Base-by-base conservation (phyloP, 176 grass and related monocot genomes). In the Secale cereale region DNA sequence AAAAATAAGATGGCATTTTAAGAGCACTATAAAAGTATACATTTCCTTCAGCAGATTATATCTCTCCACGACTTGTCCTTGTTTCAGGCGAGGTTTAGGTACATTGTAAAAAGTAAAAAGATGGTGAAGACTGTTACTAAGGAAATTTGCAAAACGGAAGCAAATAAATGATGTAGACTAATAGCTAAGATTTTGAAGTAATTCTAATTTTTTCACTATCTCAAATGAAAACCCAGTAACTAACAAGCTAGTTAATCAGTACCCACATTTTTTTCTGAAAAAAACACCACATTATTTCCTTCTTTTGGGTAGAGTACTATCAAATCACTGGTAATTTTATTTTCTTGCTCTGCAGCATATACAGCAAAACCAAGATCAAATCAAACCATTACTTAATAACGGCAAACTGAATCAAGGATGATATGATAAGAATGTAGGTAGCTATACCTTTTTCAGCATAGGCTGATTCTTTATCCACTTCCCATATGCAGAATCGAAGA, bases 371-470 rank as follows among this genome's bases (percentile, higher is more conserved):
- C 41, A 45, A 45, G 41, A 45, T 45, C 35, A 70, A 70, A 70
- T 12, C 37, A 39, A 70, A 70, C 6, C 11, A 12, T 22, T 12
- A 56, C 19, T 39, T 70, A 39, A 39, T 22, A 22, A 69, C 6
- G 31, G 65, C 11, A 69, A 20, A 19, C 20, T 69, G 30, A 69
- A 69, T 69, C 65, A 36, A 36, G 1, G 32, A 70, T 70, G 19
- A 39, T 23, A 70, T n/a, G 67, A 11, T 23, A 19, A 81, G 15
- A 62, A 72, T 11, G 33, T 32, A 25, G 29, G 26, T 25, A 54
- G 26, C 45, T 36, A 35, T 60, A 94, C 92, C 92, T 92, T 89
- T 85, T 90, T 79, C 86, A 94, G 71, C 92, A 94, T 92, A 81
- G 89, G 70, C 10, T 87, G 87, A 87, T 59, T 80, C 46, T 71